phyloP scores from a whole-genome alignment of 2,329 filamentous ascomycete species.

The Clarireedia sp. region DNA sequence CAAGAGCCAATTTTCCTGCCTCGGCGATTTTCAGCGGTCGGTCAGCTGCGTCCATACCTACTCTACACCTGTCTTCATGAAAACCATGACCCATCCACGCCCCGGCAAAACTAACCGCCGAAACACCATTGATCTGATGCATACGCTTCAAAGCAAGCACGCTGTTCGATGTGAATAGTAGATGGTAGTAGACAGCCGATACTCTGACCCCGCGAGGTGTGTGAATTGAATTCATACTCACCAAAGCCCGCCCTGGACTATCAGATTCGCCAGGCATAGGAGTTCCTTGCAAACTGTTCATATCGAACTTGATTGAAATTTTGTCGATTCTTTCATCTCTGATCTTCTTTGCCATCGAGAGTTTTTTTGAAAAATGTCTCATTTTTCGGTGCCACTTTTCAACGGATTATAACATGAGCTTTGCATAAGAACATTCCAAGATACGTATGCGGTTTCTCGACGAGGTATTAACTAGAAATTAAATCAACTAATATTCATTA shows the following conservation, averaged over 20 bases:
- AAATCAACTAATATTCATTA: background rate
- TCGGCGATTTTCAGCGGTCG: background rate
- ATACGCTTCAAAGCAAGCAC: background rate
- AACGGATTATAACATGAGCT: background rate
- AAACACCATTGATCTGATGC: background rate
- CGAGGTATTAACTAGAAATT: background rate
- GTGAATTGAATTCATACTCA: background rate
- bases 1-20: background rate
- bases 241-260: background rate
- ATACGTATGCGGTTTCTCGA: background rate
- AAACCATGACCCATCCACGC: background rate
- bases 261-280: background rate
- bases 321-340: background rate
- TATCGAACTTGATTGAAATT: background rate
- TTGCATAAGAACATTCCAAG: background rate
- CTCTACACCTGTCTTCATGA: background rate
- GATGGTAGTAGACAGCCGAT: background rate
- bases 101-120: background rate
- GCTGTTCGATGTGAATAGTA: background rate
- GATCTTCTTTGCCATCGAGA: background rate
- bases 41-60: background rate
- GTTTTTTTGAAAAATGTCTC: background rate
- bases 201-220: background rate
- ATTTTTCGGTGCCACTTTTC: background rate
- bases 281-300: background rate